phyloP scores from a whole-genome alignment of 371 early-diverging fungal genomes.

The Rhizopus arrhizus region DNA sequence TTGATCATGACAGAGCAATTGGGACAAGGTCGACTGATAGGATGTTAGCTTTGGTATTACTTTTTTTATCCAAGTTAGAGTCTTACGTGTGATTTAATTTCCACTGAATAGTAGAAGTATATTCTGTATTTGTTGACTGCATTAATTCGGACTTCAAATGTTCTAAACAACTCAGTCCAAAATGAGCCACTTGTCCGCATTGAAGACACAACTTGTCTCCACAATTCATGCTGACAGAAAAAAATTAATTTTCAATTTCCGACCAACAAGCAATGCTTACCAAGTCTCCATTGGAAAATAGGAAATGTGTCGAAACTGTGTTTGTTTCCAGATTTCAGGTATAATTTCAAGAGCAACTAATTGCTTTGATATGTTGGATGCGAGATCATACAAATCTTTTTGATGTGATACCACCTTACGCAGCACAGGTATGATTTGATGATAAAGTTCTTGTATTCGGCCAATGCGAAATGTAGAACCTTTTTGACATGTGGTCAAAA shows the following conservation, averaged over 20 bases:
- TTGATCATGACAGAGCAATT: conserved; percentile 74
- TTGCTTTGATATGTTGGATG: conserved; percentile 45
- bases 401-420: conserved; percentile 23
- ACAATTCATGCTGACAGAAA: conserved; percentile 25
- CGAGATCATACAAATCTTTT: conserved; percentile 14
- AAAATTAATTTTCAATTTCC: not conserved
- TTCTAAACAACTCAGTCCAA: conserved; percentile 45
- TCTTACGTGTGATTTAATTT: conserved; percentile 52
- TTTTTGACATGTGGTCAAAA: conserved; percentile 30
- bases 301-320: conserved; percentile 69
- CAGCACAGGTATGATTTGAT: conserved; percentile 36
- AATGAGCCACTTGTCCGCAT: conserved; percentile 54
- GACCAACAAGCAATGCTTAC: conserved; percentile 27
- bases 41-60: no score
- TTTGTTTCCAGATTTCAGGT: conserved; percentile 71
- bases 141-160: conserved; percentile 34
- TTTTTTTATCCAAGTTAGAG: no score
- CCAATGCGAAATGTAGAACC: conserved; percentile 37
- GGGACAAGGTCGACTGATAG: conserved; percentile 62
- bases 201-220: conserved; percentile 51
- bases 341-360: conserved; percentile 57
- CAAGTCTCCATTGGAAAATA: conserved; percentile 62
- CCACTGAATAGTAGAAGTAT: conserved; percentile 50
- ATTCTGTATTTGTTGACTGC: conserved; percentile 20
- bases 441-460: conserved; percentile 38